These are phyloP conservation scores for Fusarium xyrophilum DNA, from an alignment of 2,329 filamentous ascomycete genomes.

Conservation along the genomic window DNA sequence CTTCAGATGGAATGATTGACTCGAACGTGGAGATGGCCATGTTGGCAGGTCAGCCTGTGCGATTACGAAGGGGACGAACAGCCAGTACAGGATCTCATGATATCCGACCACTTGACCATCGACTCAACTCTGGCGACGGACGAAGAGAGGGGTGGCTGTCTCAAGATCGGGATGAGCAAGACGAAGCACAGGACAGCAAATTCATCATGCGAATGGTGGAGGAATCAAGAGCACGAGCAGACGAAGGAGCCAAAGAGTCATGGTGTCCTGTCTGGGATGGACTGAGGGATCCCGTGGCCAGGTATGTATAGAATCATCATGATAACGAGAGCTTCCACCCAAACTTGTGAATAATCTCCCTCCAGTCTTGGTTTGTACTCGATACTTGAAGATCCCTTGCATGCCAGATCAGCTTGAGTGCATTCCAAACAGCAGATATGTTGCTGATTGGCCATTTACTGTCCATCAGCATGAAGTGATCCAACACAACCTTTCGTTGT, in stretches of 20 bases:
- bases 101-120: constrained; percentile 12
- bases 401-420: constrained; percentile 35
- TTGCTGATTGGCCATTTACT: constrained; percentile 38
- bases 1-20: constrained; percentile 18
- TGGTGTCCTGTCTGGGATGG: constrained; percentile 38
- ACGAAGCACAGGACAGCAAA: constrained; percentile 4
- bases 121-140: constrained; percentile 27
- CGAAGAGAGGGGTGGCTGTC: constrained; percentile 30
- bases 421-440: constrained; percentile 36
- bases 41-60: constrained; percentile 29
- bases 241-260: constrained; percentile 27
- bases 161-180: neutral
- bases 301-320: neutral
- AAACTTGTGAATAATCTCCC: constrained; percentile 36
- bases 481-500: constrained; percentile 33
- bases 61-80: neutral
- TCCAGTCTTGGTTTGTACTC: constrained; percentile 33
- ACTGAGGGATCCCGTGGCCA: constrained; percentile 25
- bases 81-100: constrained; percentile 3
- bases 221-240: constrained; percentile 20
- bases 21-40: constrained; percentile 35
- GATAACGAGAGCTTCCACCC: constrained; percentile 35
- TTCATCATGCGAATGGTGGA: constrained; percentile 36
- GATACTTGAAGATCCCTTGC: constrained; percentile 23
- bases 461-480: constrained; percentile 31